These are phyloP conservation scores for Rhizoclosmatium hyalinum DNA, from an alignment of 371 early-diverging fungal genomes.

Conservation along the genomic window DNA sequence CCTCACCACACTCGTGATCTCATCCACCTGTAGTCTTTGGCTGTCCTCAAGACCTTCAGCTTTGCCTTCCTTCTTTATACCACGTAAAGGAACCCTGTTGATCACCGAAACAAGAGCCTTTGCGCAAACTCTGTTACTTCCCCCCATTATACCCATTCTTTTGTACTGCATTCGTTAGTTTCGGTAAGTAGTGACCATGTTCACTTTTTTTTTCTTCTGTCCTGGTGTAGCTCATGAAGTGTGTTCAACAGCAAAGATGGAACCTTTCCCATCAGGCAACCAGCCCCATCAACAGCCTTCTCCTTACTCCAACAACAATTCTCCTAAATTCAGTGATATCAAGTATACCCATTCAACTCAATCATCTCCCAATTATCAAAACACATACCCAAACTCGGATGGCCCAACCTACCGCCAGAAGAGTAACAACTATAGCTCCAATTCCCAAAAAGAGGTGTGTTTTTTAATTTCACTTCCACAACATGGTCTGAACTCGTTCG, in stretches of 20 bases:
- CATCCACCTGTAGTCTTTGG: too few species aligned
- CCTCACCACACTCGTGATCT: too few species aligned
- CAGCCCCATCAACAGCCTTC: background rate
- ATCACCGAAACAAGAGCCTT: too few species aligned
- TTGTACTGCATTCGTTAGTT: background rate
- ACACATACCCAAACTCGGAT: background rate
- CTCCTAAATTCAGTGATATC: background rate
- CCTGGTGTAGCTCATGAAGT: background rate
- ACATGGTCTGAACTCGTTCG: too few species aligned
- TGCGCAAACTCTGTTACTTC: background rate
- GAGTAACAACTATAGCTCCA: background rate
- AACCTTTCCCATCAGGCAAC: background rate
- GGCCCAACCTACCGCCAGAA: slow-evolving; percentile 7
- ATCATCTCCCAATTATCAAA: background rate
- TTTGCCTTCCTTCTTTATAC: too few species aligned
- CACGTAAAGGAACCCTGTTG: too few species aligned
- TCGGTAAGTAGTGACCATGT: background rate
- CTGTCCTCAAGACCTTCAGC: too few species aligned
- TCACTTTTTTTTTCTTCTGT: background rate
- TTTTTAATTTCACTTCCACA: background rate
- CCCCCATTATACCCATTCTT: background rate
- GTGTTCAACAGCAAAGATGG: background rate
- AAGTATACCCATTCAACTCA: background rate
- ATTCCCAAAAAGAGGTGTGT: slow-evolving; percentile 3
- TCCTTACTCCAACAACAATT: background rate